Percentiles rank a stretch among this genome's conserved stretches.
Conservation (phyloP, 371 early-diverging fungal species). For the Entomophthora muscae region DNA sequence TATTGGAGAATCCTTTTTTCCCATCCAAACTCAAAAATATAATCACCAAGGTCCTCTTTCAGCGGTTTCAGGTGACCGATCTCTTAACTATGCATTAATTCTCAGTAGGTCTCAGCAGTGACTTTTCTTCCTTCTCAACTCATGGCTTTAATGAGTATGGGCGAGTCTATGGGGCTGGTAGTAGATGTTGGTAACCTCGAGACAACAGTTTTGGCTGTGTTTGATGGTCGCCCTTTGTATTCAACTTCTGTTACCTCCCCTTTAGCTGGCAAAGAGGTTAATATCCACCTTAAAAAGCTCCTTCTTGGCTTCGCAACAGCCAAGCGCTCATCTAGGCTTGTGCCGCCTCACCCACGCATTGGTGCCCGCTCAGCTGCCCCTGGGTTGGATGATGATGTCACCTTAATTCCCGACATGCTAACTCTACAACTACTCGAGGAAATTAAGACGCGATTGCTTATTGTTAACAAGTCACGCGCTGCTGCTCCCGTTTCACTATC, state of each 20-base stretch:
- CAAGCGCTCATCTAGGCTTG: not conserved
- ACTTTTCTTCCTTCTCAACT: slow-evolving; percentile 1
- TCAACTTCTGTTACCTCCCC: not conserved
- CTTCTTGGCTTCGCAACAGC: not conserved
- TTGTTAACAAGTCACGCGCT: not conserved
- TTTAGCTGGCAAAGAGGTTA: slow-evolving; percentile 3
- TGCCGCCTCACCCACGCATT: not conserved
- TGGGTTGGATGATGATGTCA: not conserved
- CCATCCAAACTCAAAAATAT: not conserved
- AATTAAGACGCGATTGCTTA: not conserved
- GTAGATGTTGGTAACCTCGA: slow-evolving; percentile 6
- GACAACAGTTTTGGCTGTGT: not conserved
- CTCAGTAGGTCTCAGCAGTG: not conserved
- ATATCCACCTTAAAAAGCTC: not conserved
- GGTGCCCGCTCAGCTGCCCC: not conserved
- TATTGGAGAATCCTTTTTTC: slow-evolving; percentile 3
- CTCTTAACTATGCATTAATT: not conserved
- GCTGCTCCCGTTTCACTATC: not conserved
- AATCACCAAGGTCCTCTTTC: not conserved
- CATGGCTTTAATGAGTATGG: not conserved
- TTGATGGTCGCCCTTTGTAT: not conserved
- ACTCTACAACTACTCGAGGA: not conserved
- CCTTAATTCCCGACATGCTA: not conserved
- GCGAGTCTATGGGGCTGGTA: not conserved
- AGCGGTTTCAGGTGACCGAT: not conserved